Base-by-base conservation (phyloP, 129 eudicot genomes). In the Lactuca saligna region DNA sequence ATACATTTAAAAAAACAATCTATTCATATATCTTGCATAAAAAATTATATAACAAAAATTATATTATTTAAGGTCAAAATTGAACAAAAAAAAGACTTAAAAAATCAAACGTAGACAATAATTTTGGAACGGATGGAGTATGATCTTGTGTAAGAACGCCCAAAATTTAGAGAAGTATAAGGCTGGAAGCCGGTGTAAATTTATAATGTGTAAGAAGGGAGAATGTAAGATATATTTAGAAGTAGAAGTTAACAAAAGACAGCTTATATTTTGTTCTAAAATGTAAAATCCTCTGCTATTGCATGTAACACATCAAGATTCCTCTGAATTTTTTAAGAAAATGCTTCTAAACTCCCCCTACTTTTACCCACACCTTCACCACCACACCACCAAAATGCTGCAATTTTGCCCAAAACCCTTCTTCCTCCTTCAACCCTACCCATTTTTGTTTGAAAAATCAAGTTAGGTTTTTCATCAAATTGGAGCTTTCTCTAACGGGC, bases 401-500 rank as follows among this genome's bases (percentile, higher is more conserved):
- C 74, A 54, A 76, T 81, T 63, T 54, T 78, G 7, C 84, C 81
- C 68, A 81, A 77, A 51, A 63, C 73, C 72, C 74, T 48, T 38
- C 74, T 79, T 39, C 82, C 29, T 25, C 29, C 29, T 25, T 25
- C 29, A 25, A 25, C 29, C 29, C 29, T 25, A 25, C 29, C 70
- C 17, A 8, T 61, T 16, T 50, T 71, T 13, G 66, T 63, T 32
- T 31, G 20, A 17, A 83, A 71, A 69, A 35, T 38, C n/a, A 69
- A 69, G 81, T 0, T 0, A 0, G 65, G 66, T 3, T 61, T 17
- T 31, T 62, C 71, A 69, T 61, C 61, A 54, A 37, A 39, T 15
- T 37, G 65, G 77, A 77, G 58, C 7, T 63, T 66, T 16, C 15
- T 17, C 91, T 90, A 33, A 76, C 95, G 0, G 83, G 98, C 98